A percentile compares a stretch with the other conserved stretches of the same genome.
Evolutionary conservation across 306 rosid genomes (phyloP).

Genomic region (Abrus pulchellus): DNA sequence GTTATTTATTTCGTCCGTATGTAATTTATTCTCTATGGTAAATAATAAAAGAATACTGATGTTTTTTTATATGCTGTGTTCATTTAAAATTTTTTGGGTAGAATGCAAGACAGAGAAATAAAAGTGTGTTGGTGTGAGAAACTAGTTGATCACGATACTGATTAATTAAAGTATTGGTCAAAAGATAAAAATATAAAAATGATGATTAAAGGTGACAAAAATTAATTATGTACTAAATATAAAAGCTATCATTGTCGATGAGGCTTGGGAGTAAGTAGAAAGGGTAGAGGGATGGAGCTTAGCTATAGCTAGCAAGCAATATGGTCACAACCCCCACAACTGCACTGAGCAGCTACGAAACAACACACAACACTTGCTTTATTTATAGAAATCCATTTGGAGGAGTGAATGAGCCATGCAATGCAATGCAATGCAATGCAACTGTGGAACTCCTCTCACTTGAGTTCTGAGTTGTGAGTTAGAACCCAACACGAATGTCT

Average conservation of each 20-base stretch:
- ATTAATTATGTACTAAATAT: slow-evolving; percentile 22
- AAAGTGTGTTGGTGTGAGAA: no score
- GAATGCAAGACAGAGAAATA: no score
- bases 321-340: slow-evolving; percentile 43
- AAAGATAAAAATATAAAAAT: neutral
- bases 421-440: neutral
- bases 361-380: no score
- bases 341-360: no score
- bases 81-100: no score
- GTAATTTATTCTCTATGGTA: no score
- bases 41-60: no score
- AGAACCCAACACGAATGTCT: slow-evolving; percentile 40
- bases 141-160: neutral
- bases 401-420: slow-evolving; percentile 31
- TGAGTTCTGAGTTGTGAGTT: no score
- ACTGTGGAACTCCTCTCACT: no score
- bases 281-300: slow-evolving; percentile 17
- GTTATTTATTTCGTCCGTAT: no score
- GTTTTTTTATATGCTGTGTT: no score
- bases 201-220: slow-evolving; percentile 12
- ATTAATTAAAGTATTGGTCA: neutral
- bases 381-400: no score
- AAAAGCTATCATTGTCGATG: neutral
- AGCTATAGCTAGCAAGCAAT: slow-evolving; percentile 2
- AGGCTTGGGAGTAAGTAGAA: slow-evolving; percentile 32